Evolutionary conservation across 1,284 basidiomycete species (phyloP).

Genomic region (Sporisorium graminicola): DNA sequence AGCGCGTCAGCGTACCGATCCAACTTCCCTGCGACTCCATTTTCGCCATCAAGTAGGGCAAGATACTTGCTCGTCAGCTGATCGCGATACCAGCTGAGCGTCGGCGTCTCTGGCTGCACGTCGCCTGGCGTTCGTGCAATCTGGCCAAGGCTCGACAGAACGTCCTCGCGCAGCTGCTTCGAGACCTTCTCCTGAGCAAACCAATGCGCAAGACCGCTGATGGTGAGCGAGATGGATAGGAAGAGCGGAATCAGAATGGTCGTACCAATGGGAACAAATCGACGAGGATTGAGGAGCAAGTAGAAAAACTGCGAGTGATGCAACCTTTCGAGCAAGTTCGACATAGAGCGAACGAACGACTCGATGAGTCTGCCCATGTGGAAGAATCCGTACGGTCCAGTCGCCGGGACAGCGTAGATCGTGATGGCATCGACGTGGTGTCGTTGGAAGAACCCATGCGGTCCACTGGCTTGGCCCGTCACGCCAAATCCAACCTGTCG

Average conservation of each 20-base stretch:
- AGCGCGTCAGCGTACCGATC: conserved; percentile 12
- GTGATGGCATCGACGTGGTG: conserved; percentile 96
- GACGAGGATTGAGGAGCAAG: conserved; percentile 51
- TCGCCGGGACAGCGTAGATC: conserved; percentile 85
- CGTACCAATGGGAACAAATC: conserved; percentile 63
- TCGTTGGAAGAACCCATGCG: conserved; percentile 71
- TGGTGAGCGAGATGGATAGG: conserved; percentile 56
- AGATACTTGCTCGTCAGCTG: conserved; percentile 14
- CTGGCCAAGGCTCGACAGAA: conserved; percentile 6
- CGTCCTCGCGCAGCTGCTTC: conserved; percentile 20
- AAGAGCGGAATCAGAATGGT: conserved; percentile 59
- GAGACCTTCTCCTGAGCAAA: conserved; percentile 30
- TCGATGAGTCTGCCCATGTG: conserved; percentile 77
- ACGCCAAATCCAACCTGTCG: conserved; percentile 28
- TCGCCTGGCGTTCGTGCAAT: conserved; percentile 3
- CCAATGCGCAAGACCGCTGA: conserved; percentile 53
- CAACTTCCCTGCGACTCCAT: not conserved
- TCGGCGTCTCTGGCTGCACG: conserved; percentile 32
- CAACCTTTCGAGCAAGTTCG: conserved; percentile 67
- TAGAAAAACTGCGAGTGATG: conserved; percentile 70
- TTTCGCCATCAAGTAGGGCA: not conserved
- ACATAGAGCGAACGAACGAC: conserved; percentile 60
- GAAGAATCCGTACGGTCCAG: conserved; percentile 94
- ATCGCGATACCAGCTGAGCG: conserved; percentile 32
- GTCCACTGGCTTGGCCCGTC: conserved; percentile 42